phyloP scores from a whole-genome alignment of 2,329 filamentous ascomycete genomes.

The Sphaerostilbella broomeana region DNA sequence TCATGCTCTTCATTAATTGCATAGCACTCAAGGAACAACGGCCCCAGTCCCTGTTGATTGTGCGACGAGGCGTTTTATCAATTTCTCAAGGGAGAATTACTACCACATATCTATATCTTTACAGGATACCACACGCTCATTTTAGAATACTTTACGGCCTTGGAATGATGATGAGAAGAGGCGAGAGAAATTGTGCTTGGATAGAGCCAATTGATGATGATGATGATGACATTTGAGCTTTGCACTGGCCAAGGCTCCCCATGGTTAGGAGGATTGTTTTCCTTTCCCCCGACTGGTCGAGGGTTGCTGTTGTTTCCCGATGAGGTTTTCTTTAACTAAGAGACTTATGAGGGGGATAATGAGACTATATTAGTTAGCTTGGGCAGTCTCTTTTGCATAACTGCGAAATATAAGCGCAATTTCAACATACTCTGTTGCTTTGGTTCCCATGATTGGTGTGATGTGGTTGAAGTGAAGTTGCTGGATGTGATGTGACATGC shows the following conservation, averaged over 20 bases:
- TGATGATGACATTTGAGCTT: not conserved
- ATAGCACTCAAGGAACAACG: conserved; percentile 10
- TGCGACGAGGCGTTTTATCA: conserved; percentile 13
- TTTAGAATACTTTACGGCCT: not conserved
- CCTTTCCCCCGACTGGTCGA: not conserved
- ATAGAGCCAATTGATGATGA: not conserved
- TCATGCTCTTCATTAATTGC: too few relatives aligned
- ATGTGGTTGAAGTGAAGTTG: too few relatives aligned
- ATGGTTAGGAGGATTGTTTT: not conserved
- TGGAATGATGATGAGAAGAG: not conserved
- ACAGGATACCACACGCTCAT: conserved; percentile 12
- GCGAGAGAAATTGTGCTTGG: not conserved
- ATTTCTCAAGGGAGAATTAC: not conserved
- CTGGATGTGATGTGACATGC: too few relatives aligned
- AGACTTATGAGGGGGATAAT: too few relatives aligned
- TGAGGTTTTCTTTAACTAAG: too few relatives aligned
- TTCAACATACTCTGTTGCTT: too few relatives aligned
- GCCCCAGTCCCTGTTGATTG: conserved; percentile 10
- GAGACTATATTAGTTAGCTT: too few relatives aligned
- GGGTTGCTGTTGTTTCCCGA: too few relatives aligned
- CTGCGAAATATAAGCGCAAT: too few relatives aligned
- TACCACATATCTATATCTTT: conserved; percentile 3
- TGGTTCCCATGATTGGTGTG: too few relatives aligned
- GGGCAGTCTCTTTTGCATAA: too few relatives aligned
- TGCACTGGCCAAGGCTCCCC: too few relatives aligned